Base-by-base conservation (phyloP, 1,284 basidiomycete species). In the Cryptococcus jaspeensis region DNA sequence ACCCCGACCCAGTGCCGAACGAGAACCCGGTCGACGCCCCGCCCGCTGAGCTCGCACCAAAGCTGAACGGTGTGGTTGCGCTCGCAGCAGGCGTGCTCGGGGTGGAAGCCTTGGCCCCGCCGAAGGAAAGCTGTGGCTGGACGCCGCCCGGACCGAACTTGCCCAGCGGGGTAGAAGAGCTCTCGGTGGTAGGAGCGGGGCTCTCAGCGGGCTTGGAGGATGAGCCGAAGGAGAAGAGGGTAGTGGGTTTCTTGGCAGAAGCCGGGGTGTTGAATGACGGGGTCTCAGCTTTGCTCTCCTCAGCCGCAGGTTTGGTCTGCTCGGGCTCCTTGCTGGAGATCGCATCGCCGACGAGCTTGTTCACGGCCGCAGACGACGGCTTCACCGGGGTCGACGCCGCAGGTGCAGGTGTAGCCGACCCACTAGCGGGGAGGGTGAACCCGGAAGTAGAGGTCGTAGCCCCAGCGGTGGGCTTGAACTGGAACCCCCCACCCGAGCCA, bases 141-240 rank as follows among this genome's bases (percentile, higher is more conserved):
- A 56, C 60, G 5, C 72, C 72, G 22, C 67, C 70, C 3, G 70
- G 70, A 13, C 72, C 71, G 44, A 74, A 74, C 57, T 71, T 74
- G 61, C 72, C 72, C 13, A 72, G 60, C 2, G 70, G 66, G 3
- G 70, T 59, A 4, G 67, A 51, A 1, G 56, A 67, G 58, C 62
- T 66, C 40, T 68, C 69, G 0, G 72, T 68, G 28, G 28, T 32
- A 32, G 28, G 9, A 2, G 71, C 71, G 3, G 70, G 59, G 0
- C 70, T 63, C 25, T 70, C 9, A 9, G 28, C 9, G 28, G 28
- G 28, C 9, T 67, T 40, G 74, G 39, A 9, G 69, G 70, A 15
- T 60, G 69, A 5, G 71, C 66, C 6, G 50, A 73, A 71, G 15
- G 72, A 65, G 58, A 76, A 76, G 13, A 76, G 55, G 2, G 53